phyloP scores from a whole-genome alignment of 2,329 filamentous ascomycete genomes.

The Penicillium verrucosum region DNA sequence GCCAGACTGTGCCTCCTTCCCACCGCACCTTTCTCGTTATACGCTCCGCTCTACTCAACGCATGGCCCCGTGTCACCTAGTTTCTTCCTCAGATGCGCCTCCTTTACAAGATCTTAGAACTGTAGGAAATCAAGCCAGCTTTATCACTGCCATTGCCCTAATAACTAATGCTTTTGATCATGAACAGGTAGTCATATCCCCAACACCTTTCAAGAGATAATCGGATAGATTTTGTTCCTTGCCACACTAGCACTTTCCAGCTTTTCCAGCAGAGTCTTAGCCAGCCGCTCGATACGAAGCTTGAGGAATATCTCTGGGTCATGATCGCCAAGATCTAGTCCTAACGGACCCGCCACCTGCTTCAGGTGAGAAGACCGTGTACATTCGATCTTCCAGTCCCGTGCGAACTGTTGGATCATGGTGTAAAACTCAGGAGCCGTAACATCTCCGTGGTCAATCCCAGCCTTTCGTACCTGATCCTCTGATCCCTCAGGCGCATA shows the following conservation, averaged over 20 bases:
- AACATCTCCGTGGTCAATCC: background rate
- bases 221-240: constrained; percentile 18
- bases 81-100: too few relatives aligned
- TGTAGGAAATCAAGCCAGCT: too few relatives aligned
- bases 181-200: background rate
- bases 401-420: constrained; percentile 6
- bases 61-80: too few relatives aligned
- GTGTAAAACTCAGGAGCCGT: constrained; percentile 1
- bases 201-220: background rate
- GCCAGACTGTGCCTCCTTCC: too few relatives aligned
- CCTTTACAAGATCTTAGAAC: too few relatives aligned
- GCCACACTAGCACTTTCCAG: background rate
- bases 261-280: background rate
- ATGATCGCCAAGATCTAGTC: constrained; percentile 1
- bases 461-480: background rate
- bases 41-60: too few relatives aligned
- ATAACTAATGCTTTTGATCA: too few relatives aligned
- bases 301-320: constrained; percentile 6
- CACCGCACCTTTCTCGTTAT: too few relatives aligned
- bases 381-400: constrained; percentile 10
- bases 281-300: background rate
- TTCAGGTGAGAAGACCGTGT: background rate
- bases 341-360: background rate
- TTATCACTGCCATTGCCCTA: too few relatives aligned
- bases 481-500: background rate